These are phyloP conservation scores for Candida gigantensis DNA, from an alignment of 1,139 yeast genomes.

Conservation along the genomic window DNA sequence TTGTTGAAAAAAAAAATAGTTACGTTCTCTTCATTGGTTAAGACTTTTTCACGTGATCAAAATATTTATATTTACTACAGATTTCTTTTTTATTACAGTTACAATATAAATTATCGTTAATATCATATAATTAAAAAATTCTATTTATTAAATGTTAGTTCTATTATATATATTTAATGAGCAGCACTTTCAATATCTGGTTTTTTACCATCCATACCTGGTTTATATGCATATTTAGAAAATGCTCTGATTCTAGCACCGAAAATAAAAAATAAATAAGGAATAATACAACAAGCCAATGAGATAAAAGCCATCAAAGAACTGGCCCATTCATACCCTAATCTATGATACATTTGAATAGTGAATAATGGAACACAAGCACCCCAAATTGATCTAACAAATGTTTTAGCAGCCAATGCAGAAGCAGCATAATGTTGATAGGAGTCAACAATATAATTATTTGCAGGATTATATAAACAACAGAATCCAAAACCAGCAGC, in stretches of 20 bases:
- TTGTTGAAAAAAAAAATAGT: background rate
- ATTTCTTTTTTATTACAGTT: too few relatives aligned
- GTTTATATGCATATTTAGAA: conserved; percentile 53
- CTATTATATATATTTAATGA: conserved; percentile 8
- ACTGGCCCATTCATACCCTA: conserved; percentile 74
- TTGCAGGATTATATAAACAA: conserved; percentile 63
- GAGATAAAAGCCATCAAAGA: conserved; percentile 65
- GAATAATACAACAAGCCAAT: conserved; percentile 63
- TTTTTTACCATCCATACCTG: conserved; percentile 24
- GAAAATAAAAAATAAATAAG: conserved; percentile 52
- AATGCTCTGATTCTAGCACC: conserved; percentile 57
- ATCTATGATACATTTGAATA: conserved; percentile 72
- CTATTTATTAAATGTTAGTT: too few relatives aligned
- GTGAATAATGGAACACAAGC: conserved; percentile 74
- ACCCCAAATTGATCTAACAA: conserved; percentile 70
- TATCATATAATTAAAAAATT: too few relatives aligned
- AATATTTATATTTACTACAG: too few relatives aligned
- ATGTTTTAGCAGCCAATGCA: conserved; percentile 69
- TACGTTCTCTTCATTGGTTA: too few relatives aligned
- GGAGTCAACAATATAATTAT: conserved; percentile 69
- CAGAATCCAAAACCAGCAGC: conserved; percentile 65
- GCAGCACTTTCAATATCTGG: conserved; percentile 14
- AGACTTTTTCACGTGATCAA: too few relatives aligned
- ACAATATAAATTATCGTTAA: too few relatives aligned
- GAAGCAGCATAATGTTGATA: conserved; percentile 70